Percentiles rank a stretch among this genome's conserved stretches.
Conservation (phyloP, 768 basidiomycete species). For the Neoboletus magnificus region DNA sequence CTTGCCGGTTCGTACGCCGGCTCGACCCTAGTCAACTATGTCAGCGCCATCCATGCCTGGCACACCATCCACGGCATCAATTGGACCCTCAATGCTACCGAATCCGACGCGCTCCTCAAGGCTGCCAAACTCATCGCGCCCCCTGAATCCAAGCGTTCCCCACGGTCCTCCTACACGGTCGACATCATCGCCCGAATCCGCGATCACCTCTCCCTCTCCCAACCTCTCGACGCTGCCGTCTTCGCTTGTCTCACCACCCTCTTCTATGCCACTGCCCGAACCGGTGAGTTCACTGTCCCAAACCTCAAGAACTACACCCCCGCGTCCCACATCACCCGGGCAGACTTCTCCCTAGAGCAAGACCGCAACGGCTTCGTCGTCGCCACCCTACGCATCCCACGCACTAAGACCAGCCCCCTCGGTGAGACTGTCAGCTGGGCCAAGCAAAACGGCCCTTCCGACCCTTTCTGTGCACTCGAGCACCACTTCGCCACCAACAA, state of each 20-base stretch:
- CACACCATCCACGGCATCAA: neutral
- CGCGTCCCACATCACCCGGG: neutral
- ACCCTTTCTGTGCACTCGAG: neutral
- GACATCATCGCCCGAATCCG: neutral
- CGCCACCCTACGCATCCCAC: no score
- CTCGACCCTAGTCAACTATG: conserved; percentile 16
- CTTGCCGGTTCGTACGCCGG: conserved; percentile 1
- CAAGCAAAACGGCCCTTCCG: neutral
- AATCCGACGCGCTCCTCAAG: conserved; percentile 10
- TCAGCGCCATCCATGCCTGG: neutral
- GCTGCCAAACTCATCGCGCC: conserved; percentile 12
- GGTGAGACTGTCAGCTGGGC: neutral
- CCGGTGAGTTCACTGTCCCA: conserved; percentile 39
- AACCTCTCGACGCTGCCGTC: conserved; percentile 30
- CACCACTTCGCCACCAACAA: neutral
- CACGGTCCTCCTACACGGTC: conserved; percentile 14
- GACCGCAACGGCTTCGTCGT: no score
- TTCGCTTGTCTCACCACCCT: conserved; percentile 38
- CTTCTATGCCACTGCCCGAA: conserved; percentile 35
- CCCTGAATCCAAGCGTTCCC: neutral
- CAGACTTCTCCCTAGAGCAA: no score
- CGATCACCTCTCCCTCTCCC: neutral
- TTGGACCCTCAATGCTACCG: neutral
- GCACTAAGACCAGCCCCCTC: neutral
- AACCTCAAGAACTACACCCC: neutral